phyloP scores from a whole-genome alignment of 768 basidiomycete genomes.

The Lentinula guzmanii region DNA sequence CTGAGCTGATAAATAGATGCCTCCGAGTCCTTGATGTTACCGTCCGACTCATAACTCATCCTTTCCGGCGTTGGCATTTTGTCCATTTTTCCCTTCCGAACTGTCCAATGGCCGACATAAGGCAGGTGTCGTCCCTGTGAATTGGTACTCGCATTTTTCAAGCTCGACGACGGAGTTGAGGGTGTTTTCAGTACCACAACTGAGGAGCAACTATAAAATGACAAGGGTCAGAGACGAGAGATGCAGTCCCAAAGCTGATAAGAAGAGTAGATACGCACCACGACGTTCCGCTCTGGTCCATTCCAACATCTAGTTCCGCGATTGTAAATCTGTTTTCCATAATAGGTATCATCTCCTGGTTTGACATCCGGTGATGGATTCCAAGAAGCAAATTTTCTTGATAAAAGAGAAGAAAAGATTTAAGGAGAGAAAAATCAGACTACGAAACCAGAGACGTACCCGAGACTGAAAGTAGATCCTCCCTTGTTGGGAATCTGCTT shows the following conservation, averaged over 20 bases:
- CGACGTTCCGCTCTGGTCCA: constrained; percentile 83
- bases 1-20: neutral
- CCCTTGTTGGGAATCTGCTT: constrained; percentile 85
- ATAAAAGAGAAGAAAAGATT: constrained; percentile 3
- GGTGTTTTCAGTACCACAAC: constrained; percentile 83
- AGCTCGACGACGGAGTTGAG: constrained; percentile 77
- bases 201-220: constrained; percentile 57
- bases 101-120: constrained; percentile 59
- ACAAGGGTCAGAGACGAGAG: neutral
- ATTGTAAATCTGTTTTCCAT: constrained; percentile 77
- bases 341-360: constrained; percentile 67
- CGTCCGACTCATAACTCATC: constrained; percentile 33
- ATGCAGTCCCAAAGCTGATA: neutral
- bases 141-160: constrained; percentile 94
- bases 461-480: constrained; percentile 69
- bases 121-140: constrained; percentile 81
- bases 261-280: constrained; percentile 36
- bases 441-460: constrained; percentile 46
- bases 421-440: neutral
- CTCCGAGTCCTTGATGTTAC: neutral
- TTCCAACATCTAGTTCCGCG: constrained; percentile 93
- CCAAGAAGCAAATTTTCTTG: constrained; percentile 78
- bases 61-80: constrained; percentile 16
- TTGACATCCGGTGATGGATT: constrained; percentile 51
- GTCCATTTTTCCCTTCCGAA: constrained; percentile 30